Percentiles rank a stretch among this genome's conserved stretches.
Conservation (phyloP, 345 rosid genomes). For the Syzygium grande region DNA sequence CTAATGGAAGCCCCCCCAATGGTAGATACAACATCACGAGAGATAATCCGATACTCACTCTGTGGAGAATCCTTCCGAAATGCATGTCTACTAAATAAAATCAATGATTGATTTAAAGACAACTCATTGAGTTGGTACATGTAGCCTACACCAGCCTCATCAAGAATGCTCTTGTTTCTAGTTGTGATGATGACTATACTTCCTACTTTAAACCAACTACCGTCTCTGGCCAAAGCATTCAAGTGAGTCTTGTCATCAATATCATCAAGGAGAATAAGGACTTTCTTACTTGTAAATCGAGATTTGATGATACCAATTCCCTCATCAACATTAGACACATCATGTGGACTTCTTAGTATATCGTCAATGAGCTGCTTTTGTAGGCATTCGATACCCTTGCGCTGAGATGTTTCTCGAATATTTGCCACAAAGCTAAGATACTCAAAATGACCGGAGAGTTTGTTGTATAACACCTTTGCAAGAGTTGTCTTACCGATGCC, state of each 20-base stretch:
- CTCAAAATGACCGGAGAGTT: not conserved
- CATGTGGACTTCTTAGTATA: not conserved
- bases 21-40: not conserved
- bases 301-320: accelerated
- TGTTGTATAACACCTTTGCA: not conserved
- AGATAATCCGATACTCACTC: not conserved
- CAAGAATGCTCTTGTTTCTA: not conserved
- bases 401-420: not conserved
- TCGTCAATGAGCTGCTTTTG: accelerated
- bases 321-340: not conserved
- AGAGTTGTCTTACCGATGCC: not conserved
- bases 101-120: not conserved
- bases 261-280: not conserved
- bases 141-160: accelerated
- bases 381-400: not conserved
- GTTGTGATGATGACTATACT: not conserved
- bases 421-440: not conserved
- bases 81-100: not conserved
- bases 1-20: not conserved
- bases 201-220: not conserved
- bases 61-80: accelerated
- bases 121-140: accelerated
- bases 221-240: not conserved
- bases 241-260: not conserved
- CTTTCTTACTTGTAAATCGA: not conserved